A percentile compares a stretch with the other conserved stretches of the same genome.
These are phyloP conservation scores for Synchytrium microbalum DNA, from an alignment of 371 early-diverging fungal genomes.

Conservation along the genomic window DNA sequence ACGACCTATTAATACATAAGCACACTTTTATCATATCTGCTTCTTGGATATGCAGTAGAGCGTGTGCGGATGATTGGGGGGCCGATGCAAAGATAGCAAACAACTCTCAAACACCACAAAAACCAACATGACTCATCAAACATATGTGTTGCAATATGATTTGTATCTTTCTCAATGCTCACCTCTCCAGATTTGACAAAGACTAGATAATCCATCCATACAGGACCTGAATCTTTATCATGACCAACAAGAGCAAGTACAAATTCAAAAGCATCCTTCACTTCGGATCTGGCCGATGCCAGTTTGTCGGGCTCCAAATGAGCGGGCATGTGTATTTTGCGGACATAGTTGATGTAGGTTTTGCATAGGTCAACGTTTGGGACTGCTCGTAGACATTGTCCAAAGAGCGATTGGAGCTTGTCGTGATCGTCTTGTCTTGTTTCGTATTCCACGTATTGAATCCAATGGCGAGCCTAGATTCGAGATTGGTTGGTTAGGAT, in stretches of 20 bases:
- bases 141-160: not conserved
- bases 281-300: conserved; percentile 57
- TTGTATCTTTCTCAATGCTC: conserved; percentile 22
- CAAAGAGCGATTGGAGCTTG: conserved; percentile 77
- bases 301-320: conserved; percentile 30
- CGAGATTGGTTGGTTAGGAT: not conserved
- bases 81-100: no score
- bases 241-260: conserved; percentile 78
- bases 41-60: no score
- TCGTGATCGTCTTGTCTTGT: conserved; percentile 33
- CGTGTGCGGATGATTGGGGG: no score
- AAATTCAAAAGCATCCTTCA: conserved; percentile 80
- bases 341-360: conserved; percentile 82
- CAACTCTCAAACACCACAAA: not conserved
- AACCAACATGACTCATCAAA: conserved; percentile 11
- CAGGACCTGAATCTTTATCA: conserved; percentile 80
- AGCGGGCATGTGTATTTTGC: conserved; percentile 51
- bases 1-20: no score
- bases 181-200: conserved; percentile 78
- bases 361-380: conserved; percentile 82
- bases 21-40: no score
- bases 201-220: conserved; percentile 84
- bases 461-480: conserved; percentile 72
- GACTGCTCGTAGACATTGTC: conserved; percentile 67
- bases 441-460: conserved; percentile 76